Conservation (phyloP, 768 basidiomycete genomes). For the Daedaleopsis sinensis region DNA sequence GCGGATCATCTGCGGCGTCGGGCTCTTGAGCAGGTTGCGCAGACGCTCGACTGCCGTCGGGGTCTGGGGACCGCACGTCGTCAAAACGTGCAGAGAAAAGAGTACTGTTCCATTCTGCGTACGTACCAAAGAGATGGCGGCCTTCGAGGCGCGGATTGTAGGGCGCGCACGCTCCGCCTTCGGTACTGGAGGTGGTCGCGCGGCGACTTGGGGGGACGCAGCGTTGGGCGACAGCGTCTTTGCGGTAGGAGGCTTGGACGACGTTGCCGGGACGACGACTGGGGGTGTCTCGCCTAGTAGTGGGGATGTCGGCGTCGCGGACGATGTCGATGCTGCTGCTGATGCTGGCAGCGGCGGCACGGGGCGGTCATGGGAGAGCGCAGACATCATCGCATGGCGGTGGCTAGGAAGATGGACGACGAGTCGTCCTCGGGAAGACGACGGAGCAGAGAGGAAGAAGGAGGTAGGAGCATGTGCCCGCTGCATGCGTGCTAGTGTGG, state of each 20-base stretch:
- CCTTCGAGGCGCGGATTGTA: constrained; percentile 70
- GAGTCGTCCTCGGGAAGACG: constrained; percentile 8
- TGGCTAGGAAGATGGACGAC: constrained; percentile 39
- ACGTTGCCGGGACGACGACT: constrained; percentile 46
- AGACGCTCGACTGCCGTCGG: constrained; percentile 76
- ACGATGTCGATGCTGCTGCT: constrained; percentile 9
- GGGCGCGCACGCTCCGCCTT: constrained; percentile 66
- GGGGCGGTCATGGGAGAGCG: constrained; percentile 46
- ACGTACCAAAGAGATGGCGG: constrained; percentile 71
- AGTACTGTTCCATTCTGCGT: background rate
- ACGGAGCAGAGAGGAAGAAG: constrained; percentile 6
- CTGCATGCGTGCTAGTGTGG: constrained; percentile 17
- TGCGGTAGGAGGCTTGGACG: constrained; percentile 27
- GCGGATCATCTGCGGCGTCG: constrained; percentile 89
- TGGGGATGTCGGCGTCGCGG: constrained; percentile 17
- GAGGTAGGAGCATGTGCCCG: constrained; percentile 14
- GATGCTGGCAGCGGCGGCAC: constrained; percentile 24
- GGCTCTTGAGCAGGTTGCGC: constrained; percentile 71
- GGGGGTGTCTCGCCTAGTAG: constrained; percentile 52
- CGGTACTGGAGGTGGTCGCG: constrained; percentile 71
- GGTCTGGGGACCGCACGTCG: constrained; percentile 52
- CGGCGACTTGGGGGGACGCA: constrained; percentile 70
- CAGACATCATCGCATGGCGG: constrained; percentile 72
- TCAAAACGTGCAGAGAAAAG: background rate
- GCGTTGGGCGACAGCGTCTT: constrained; percentile 54